Percentiles rank a stretch among this genome's conserved stretches.
Evolutionary conservation across 179 eudicot genomes (phyloP).

Genomic region (Silene coronaria): DNA sequence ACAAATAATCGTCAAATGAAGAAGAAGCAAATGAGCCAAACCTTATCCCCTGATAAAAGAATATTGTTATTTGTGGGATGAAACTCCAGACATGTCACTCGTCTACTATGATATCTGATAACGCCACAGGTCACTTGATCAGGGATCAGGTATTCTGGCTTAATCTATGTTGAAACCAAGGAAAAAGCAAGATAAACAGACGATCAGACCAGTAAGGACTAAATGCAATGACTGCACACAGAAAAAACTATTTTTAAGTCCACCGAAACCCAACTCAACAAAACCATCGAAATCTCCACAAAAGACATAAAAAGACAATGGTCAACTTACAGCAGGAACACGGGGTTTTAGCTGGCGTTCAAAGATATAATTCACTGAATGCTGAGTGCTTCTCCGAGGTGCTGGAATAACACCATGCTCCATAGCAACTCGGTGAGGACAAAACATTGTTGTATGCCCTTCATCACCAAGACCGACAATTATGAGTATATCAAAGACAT

Average conservation of each 20-base stretch:
- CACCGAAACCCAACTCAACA: neutral
- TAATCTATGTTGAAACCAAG: slow-evolving; percentile 39
- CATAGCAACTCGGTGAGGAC: slow-evolving; percentile 81
- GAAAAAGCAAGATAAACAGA: neutral
- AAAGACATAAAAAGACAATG: neutral
- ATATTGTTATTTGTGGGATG: slow-evolving; percentile 78
- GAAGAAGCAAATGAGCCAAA: slow-evolving; percentile 23
- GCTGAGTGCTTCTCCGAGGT: slow-evolving; percentile 45
- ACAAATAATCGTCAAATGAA: neutral
- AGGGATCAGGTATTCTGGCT: slow-evolving; percentile 67
- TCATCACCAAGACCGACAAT: slow-evolving; percentile 25
- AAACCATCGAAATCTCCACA: neutral
- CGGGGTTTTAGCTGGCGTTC: slow-evolving; percentile 67
- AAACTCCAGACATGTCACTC: slow-evolving; percentile 90
- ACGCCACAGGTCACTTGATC: slow-evolving; percentile 78
- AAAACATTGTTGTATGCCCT: slow-evolving; percentile 90
- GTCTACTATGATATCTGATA: slow-evolving; percentile 80
- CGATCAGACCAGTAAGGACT: neutral
- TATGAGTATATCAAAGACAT: neutral
- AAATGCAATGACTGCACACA: neutral
- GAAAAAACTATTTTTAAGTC: neutral
- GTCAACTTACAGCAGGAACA: slow-evolving; percentile 52
- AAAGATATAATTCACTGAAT: slow-evolving; percentile 61
- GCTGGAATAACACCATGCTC: slow-evolving; percentile 85
- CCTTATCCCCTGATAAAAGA: slow-evolving; percentile 95